Conservation (phyloP, 495 filamentous ascomycete genomes). For the Neurospora cerealis region DNA sequence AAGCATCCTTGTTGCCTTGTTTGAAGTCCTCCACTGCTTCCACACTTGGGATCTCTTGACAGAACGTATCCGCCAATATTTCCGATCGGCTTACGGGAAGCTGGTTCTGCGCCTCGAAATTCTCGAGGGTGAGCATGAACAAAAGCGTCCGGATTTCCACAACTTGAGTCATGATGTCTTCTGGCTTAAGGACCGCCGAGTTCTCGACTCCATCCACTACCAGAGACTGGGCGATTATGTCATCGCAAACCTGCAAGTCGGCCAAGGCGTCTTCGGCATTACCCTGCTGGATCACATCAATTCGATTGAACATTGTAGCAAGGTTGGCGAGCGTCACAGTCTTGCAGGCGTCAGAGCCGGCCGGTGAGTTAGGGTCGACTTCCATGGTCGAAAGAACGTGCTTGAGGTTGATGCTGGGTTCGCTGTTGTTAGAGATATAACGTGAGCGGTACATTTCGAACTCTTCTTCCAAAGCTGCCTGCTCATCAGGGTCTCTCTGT, state of each 20-base stretch:
- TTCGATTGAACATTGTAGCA: conserved; percentile 9
- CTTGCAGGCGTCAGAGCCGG: neutral
- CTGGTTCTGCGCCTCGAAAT: neutral
- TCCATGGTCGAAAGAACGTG: conserved; percentile 7
- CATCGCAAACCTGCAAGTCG: conserved; percentile 10
- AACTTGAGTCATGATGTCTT: conserved; percentile 4
- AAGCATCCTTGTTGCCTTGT: conserved; percentile 1
- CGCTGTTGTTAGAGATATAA: conserved; percentile 2
- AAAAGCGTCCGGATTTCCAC: conserved; percentile 19
- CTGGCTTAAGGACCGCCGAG: neutral
- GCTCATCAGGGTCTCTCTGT: conserved; percentile 5
- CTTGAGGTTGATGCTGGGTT: conserved; percentile 6
- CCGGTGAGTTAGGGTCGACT: neutral
- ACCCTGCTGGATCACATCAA: neutral
- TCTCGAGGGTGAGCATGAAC: conserved; percentile 6
- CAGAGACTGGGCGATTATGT: conserved; percentile 7
- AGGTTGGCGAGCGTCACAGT: conserved; percentile 14
- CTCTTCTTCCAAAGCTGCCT: neutral
- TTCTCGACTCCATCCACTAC: neutral
- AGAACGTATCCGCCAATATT: conserved; percentile 12
- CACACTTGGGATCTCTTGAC: conserved; percentile 1
- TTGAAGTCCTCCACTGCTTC: conserved; percentile 6
- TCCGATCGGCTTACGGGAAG: conserved; percentile 2
- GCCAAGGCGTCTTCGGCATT: neutral
- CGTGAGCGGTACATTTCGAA: conserved; percentile 4